Evolutionary conservation across 2,329 filamentous ascomycete genomes (phyloP).

Genomic region (Spiromastix sp.): DNA sequence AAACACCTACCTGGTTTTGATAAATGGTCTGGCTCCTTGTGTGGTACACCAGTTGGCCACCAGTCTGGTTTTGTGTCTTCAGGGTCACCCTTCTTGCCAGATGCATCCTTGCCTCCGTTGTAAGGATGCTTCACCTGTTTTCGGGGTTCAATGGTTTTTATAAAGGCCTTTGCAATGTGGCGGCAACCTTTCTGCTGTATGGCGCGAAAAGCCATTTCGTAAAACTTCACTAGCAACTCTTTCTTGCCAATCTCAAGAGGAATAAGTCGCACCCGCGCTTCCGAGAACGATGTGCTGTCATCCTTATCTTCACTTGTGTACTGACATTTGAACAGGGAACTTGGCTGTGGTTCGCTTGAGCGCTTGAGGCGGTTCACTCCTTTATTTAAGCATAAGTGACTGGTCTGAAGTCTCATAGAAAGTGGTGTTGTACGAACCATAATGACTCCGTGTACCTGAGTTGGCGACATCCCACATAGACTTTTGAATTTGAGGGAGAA

Average conservation of each 20-base stretch:
- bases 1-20: slow-evolving; percentile 37
- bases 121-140: slow-evolving; percentile 41
- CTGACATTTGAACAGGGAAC: slow-evolving; percentile 11
- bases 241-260: slow-evolving; percentile 31
- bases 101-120: slow-evolving; percentile 34
- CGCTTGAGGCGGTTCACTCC: too few species aligned
- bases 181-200: slow-evolving; percentile 39
- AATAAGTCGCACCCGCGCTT: too few species aligned
- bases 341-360: too few species aligned
- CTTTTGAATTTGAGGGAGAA: too few species aligned
- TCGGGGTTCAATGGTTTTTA: slow-evolving; percentile 37
- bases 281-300: too few species aligned
- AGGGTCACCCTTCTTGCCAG: slow-evolving; percentile 29
- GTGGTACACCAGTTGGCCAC: slow-evolving; percentile 35
- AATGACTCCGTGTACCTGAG: too few species aligned
- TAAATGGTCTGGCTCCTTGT: slow-evolving; percentile 41
- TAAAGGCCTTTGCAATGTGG: slow-evolving; percentile 35
- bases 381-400: too few species aligned
- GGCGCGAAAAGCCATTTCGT: slow-evolving; percentile 29
- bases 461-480: too few species aligned
- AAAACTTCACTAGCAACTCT: slow-evolving; percentile 29
- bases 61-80: slow-evolving; percentile 36
- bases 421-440: too few species aligned
- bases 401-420: too few species aligned
- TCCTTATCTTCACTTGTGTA: too few species aligned